Evolutionary conservation across 345 rosid genomes (phyloP).

Genomic region (Durio zibethinus): DNA sequence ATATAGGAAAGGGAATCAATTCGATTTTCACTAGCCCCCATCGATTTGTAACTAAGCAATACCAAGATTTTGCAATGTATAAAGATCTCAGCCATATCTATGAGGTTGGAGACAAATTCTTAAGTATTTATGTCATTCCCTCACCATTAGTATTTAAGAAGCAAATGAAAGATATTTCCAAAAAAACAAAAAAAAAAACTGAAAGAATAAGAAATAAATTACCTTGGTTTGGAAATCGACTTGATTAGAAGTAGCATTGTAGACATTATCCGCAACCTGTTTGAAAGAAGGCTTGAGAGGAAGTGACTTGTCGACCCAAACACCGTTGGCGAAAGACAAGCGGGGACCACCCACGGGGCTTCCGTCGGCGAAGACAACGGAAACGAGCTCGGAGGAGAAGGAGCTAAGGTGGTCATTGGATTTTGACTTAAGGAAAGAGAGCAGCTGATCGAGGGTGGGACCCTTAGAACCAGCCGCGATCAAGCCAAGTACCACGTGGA

Average conservation of each 20-base stretch:
- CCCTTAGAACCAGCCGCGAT: slow-evolving; percentile 70
- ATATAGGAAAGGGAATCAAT: not conserved
- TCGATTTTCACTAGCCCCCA: too few species aligned
- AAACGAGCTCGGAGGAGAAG: slow-evolving; percentile 56
- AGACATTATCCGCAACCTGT: slow-evolving; percentile 43
- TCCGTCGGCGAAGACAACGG: slow-evolving; percentile 65
- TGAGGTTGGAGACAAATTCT: not conserved
- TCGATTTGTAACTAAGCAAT: not conserved
- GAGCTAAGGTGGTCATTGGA: slow-evolving; percentile 51
- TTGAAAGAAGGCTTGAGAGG: slow-evolving; percentile 59
- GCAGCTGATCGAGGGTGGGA: slow-evolving; percentile 63
- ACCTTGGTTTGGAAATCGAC: slow-evolving; percentile 82
- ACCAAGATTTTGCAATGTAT: not conserved
- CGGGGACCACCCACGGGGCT: slow-evolving; percentile 63
- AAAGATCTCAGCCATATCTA: not conserved
- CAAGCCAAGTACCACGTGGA: slow-evolving; percentile 64
- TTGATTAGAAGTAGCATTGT: slow-evolving; percentile 57
- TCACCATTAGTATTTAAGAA: not conserved
- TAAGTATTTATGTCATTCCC: not conserved
- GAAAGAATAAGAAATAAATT: not conserved
- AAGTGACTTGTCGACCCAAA: slow-evolving; percentile 65
- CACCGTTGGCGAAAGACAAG: slow-evolving; percentile 56
- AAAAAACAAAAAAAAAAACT: too few species aligned
- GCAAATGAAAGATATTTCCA: not conserved
- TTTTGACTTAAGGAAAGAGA: slow-evolving; percentile 63